Percentiles rank a stretch among this genome's conserved stretches.
These are phyloP conservation scores for Dunaliella primolecta DNA, from an alignment of 139 green algal species.

Conservation along the genomic window DNA sequence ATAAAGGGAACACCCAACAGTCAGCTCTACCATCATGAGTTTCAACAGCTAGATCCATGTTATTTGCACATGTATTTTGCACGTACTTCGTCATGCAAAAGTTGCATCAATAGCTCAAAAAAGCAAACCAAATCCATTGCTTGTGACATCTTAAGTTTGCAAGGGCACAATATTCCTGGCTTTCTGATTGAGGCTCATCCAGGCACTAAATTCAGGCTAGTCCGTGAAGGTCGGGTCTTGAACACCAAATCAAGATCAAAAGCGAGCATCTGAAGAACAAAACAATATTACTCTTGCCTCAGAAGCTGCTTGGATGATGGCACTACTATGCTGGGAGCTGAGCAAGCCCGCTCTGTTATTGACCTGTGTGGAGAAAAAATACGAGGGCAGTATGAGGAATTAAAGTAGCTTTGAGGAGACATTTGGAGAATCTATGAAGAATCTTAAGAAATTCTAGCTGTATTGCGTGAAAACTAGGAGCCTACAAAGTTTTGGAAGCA, in stretches of 20 bases:
- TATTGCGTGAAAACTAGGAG: background rate
- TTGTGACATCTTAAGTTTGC: too few relatives aligned
- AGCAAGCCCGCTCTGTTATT: conserved; percentile 74
- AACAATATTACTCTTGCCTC: too few relatives aligned
- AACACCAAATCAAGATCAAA: too few relatives aligned
- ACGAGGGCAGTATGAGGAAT: background rate
- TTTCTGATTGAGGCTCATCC: too few relatives aligned
- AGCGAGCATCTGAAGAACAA: too few relatives aligned
- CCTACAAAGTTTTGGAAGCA: background rate
- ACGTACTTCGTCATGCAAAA: too few relatives aligned
- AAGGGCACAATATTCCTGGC: too few relatives aligned
- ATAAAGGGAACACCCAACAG: background rate
- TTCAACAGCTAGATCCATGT: background rate
- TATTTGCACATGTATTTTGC: background rate
- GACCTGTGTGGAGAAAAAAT: conserved; percentile 17
- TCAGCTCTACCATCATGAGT: background rate
- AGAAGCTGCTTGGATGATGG: conserved; percentile 47
- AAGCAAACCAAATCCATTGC: too few relatives aligned
- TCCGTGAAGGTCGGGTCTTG: too few relatives aligned
- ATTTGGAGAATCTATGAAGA: background rate
- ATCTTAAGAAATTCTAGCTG: background rate
- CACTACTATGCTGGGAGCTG: conserved; percentile 56
- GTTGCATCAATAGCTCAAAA: too few relatives aligned
- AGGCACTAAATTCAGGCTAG: too few relatives aligned
- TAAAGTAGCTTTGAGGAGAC: background rate